Evolutionary conservation across 1,284 basidiomycete genomes (phyloP).

Genomic region (Fomitopsis schrenkii): DNA sequence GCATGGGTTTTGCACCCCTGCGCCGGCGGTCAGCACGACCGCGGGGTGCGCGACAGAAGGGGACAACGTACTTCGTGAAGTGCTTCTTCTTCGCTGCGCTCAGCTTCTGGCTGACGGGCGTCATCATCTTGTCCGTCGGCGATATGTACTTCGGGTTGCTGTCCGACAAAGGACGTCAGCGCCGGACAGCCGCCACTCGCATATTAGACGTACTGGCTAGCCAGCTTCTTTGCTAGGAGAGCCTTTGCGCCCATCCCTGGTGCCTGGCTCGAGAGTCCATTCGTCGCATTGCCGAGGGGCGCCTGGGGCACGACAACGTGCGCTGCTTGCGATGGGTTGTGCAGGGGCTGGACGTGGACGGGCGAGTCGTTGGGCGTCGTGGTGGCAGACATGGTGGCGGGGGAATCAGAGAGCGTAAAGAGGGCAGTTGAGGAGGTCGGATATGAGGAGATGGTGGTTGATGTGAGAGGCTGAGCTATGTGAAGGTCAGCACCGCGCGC

Average conservation of each 20-base stretch:
- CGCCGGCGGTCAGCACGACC: background rate
- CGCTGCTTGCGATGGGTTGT: conserved; percentile 79
- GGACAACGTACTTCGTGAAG: conserved; percentile 70
- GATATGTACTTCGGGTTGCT: conserved; percentile 84
- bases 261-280: conserved; percentile 43
- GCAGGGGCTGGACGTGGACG: conserved; percentile 67
- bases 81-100: conserved; percentile 88
- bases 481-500: background rate
- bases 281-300: conserved; percentile 66
- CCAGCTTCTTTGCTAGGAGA: conserved; percentile 83
- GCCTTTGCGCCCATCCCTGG: conserved; percentile 86
- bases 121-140: conserved; percentile 91
- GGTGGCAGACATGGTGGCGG: conserved; percentile 54
- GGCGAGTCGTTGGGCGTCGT: conserved; percentile 65
- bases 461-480: background rate
- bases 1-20: conserved; percentile 58
- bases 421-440: background rate
- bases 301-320: conserved; percentile 75
- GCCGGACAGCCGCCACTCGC: background rate
- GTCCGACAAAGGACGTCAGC: conserved; percentile 3
- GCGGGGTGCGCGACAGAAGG: background rate
- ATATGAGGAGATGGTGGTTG: conserved; percentile 7
- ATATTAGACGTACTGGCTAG: conserved; percentile 63
- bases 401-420: background rate
- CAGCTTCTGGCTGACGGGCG: conserved; percentile 87